Evolutionary conservation across 2,329 filamentous ascomycete genomes (phyloP).

Genomic region (Colletotrichum noveboracense): DNA sequence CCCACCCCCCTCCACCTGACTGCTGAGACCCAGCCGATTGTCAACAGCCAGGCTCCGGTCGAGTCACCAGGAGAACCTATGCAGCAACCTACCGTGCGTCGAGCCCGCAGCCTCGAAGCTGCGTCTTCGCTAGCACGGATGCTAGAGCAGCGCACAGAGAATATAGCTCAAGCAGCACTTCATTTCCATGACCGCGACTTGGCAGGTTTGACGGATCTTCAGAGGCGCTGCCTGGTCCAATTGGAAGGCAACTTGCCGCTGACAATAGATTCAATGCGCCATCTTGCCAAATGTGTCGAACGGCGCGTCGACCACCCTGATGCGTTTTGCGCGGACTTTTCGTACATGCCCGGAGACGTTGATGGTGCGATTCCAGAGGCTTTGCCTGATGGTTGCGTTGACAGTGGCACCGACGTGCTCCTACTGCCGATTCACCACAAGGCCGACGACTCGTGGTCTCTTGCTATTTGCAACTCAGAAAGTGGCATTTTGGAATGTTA

Average conservation of each 20-base stretch:
- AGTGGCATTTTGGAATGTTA: not conserved
- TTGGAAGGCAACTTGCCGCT: not conserved
- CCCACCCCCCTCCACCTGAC: not conserved
- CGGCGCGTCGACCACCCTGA: not conserved
- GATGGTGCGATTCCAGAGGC: not conserved
- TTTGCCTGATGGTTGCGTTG: not conserved
- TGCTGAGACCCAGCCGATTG: not conserved
- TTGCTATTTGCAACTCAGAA: not conserved
- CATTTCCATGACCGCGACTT: not conserved
- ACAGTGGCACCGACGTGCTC: not conserved
- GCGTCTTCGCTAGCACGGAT: not conserved
- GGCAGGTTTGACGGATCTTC: not conserved
- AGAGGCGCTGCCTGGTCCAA: not conserved
- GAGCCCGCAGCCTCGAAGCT: not conserved
- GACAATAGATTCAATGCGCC: not conserved
- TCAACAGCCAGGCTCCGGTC: not conserved
- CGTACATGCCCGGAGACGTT: not conserved
- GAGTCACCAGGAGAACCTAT: not conserved
- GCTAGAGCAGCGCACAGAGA: not conserved
- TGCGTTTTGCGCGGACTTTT: not conserved
- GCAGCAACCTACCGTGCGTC: not conserved
- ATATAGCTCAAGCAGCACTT: not conserved
- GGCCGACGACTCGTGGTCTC: not conserved
- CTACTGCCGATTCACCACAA: not conserved
- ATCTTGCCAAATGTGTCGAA: not conserved